Base-by-base conservation (phyloP, 306 rosid species). In the Trifolium subterraneum region DNA sequence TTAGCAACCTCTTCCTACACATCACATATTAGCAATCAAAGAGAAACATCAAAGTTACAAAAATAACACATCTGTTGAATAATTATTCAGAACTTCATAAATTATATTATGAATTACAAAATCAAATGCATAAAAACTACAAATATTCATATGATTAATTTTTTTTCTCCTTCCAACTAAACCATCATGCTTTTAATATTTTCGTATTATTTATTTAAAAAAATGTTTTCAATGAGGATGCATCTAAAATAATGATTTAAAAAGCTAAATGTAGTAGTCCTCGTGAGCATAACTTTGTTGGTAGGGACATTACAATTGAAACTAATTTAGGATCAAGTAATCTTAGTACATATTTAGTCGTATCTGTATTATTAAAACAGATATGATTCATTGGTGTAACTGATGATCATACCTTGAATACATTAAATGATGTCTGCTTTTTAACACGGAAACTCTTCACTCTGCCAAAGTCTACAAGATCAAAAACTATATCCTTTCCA, bases 1-100 rank as follows among this genome's bases (percentile, higher is more conserved):
- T 8, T 8, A 18, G 58, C 58, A 18, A 51, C 58, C 58, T 51
- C 58, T 51, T 51, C 58, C 58, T 51, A 51, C 58, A 48, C 15
- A 8, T 50, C 23, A 50, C 0, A n/a, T 5, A 7, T 16, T 16
- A 50, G 5, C 4, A 50, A 16, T 16, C 10, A 48, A n/a, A n/a
- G 4, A 6, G 44, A 39, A 39, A 39, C 15, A 15, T 15, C 22
- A 50, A 7, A n/a, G 10, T 1, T 50, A 48, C 12, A 7, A 50
- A 50, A 2, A 50, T 50, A 50, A 50, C 23, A 50, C 23, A 50
- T 50, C 23, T 50, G 25, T 16, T 7, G 55, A 50, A 50, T 7
- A 50, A 50, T 16, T 3, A 50, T 16, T 1, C 1, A 8, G 1
- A 48, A 50, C 56, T 50, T 50, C 56, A 18, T 18, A 50, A 50